Evolutionary conservation across 1,284 basidiomycete genomes (phyloP).

Genomic region (Puccinia triticina): DNA sequence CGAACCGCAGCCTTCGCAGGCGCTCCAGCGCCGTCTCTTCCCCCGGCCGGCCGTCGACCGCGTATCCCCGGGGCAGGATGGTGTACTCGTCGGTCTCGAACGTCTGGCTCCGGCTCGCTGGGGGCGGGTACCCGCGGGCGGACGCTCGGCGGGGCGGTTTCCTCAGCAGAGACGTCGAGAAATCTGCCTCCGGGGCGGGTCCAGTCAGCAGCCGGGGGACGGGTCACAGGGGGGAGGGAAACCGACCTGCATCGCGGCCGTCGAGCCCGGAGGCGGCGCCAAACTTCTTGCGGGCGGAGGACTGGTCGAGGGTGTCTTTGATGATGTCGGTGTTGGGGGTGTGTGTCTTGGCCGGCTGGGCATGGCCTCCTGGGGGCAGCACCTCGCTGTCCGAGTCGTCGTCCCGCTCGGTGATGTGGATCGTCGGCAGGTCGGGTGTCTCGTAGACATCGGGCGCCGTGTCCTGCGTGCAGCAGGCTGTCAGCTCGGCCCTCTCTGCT

Average conservation of each 20-base stretch:
- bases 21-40: slow-evolving; percentile 62
- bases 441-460: slow-evolving; percentile 89
- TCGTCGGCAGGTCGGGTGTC: slow-evolving; percentile 74
- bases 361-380: neutral
- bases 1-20: slow-evolving; percentile 62
- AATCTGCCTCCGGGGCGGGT: no score
- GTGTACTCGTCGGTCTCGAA: slow-evolving; percentile 48
- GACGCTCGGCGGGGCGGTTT: slow-evolving; percentile 30
- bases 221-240: no score
- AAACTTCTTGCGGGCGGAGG: slow-evolving; percentile 36
- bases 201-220: no score
- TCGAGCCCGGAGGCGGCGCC: slow-evolving; percentile 30
- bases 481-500: no score
- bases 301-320: slow-evolving; percentile 36
- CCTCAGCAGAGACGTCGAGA: slow-evolving; percentile 44
- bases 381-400: slow-evolving; percentile 47
- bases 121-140: slow-evolving; percentile 41
- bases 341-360: neutral
- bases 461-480: slow-evolving; percentile 65
- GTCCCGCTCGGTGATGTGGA: slow-evolving; percentile 54
- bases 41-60: slow-evolving; percentile 39
- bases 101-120: slow-evolving; percentile 6
- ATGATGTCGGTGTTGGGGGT: slow-evolving; percentile 41
- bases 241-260: slow-evolving; percentile 42
- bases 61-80: slow-evolving; percentile 40